Evolutionary conservation across 139 green algal species (phyloP), one percentile per base, ranked within the genome.

Genomic region (Tetratostichococcus sp.): DNA sequence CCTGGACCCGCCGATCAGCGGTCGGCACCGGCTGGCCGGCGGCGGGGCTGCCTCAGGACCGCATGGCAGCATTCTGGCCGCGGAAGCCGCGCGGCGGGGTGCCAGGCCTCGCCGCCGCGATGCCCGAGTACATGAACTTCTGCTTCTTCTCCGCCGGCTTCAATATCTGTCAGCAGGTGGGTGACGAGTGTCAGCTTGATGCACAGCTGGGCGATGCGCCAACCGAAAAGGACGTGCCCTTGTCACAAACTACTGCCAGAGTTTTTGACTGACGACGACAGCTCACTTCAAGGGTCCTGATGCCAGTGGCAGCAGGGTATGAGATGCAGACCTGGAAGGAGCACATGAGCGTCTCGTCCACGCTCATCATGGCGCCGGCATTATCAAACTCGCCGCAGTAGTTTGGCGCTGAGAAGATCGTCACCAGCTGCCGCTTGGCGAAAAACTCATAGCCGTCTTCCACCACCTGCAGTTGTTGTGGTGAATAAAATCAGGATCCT

Each of bases 321-420:
- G n/a, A n/a, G 39, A 50, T 8, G 39, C 39, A n/a, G n/a, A 94
- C 85, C 86, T 99, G 96, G 88, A 99, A 99, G 1, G 91, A 97
- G 87, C 96, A 99, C 96, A 99, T 99, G 28, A 99, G 89, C 26
- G 94, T 99, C 69, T 99, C 95, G 77, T 99, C 96, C 19, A 99
- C 96, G 68, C 88, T 97, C 96, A 99, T 99, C 94, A 99, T 99
- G 1, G 96, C 96, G 3, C 96, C 96, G 31, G 96, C 96, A 75
- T 99, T 99, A 79, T 99, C 96, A 86, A 99, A 99, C 85, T 99
- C 96, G 39, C 96, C 96, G 77, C 96, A 99, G 83, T 99, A 99
- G 78, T 99, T 99, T 65, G 96, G 96, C 30, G 96, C 96, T 22
- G 86, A 95, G 81, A 99, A 99, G 35, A 99, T 97, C 32, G 96